phyloP scores from a whole-genome alignment of 257 asterid genomes.

The Knoxia roxburghii region DNA sequence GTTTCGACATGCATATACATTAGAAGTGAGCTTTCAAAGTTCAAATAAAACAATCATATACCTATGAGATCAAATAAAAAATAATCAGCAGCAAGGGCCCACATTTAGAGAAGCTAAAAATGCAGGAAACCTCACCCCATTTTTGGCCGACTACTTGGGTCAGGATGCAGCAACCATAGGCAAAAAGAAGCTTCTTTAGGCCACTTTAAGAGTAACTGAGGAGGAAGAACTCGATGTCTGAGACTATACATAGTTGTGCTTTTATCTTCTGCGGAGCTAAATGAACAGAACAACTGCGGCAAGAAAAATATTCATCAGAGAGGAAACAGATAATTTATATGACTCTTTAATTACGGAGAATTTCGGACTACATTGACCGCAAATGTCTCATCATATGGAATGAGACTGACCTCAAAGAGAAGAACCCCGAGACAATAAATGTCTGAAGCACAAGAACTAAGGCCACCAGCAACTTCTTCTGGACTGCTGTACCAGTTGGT shows the following conservation, averaged over 20 bases:
- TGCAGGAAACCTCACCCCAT: conserved; percentile 46
- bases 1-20: background rate
- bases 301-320: conserved; percentile 19
- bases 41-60: background rate
- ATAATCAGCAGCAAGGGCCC: background rate
- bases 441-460: conserved; percentile 68
- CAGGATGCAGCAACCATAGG: conserved; percentile 94
- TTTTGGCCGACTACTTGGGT: conserved; percentile 74
- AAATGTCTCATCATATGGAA: no score
- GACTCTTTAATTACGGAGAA: background rate
- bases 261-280: conserved; percentile 65
- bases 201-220: conserved; percentile 89
- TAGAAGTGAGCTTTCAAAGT: background rate
- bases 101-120: background rate
- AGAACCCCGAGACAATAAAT: conserved; percentile 87
- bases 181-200: conserved; percentile 98
- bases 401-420: conserved; percentile 73
- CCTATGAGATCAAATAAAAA: background rate
- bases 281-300: conserved; percentile 73
- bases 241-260: conserved; percentile 70
- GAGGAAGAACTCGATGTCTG: conserved; percentile 91
- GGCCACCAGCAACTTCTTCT: conserved; percentile 60
- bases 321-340: background rate
- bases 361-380: background rate
- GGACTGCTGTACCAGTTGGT: conserved; percentile 79